Evolutionary conservation across 106 monocot species (phyloP).

Genomic region (Alisma plantagoaquatica): DNA sequence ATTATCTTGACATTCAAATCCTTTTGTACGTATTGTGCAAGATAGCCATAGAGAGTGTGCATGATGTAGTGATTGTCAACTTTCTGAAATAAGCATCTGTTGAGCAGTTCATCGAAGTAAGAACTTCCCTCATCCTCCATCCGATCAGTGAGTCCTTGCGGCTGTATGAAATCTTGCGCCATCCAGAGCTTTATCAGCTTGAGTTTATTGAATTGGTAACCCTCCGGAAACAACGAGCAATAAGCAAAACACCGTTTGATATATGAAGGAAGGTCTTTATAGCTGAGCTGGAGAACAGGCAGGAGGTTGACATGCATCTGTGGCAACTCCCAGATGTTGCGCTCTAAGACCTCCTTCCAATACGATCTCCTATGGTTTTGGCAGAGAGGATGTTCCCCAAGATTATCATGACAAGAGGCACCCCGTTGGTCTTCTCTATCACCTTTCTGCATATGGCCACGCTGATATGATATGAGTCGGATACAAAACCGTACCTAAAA

Average conservation of each 20-base stretch:
- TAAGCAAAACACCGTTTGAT: neutral
- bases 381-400: neutral
- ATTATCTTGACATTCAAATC: too few relatives aligned
- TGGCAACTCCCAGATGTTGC: too few relatives aligned
- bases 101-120: neutral
- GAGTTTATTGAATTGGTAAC: neutral
- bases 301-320: too few relatives aligned
- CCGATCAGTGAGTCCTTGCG: neutral
- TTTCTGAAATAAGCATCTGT: neutral
- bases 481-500: too few relatives aligned
- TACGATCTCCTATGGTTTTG: neutral
- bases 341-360: too few relatives aligned
- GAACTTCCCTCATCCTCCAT: neutral
- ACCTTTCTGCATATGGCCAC: neutral
- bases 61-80: neutral
- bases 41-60: too few relatives aligned
- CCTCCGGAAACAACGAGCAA: neutral
- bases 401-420: neutral
- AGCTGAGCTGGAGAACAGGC: neutral
- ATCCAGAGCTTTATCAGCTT: neutral
- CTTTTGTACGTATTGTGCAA: too few relatives aligned
- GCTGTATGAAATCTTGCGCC: neutral
- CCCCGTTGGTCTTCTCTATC: neutral
- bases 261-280: neutral
- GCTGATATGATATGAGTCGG: too few relatives aligned